Evolutionary conservation across 2,329 filamentous ascomycete genomes (phyloP), one percentile per base, ranked within the genome.

Genomic region (Nothopassalora personata): DNA sequence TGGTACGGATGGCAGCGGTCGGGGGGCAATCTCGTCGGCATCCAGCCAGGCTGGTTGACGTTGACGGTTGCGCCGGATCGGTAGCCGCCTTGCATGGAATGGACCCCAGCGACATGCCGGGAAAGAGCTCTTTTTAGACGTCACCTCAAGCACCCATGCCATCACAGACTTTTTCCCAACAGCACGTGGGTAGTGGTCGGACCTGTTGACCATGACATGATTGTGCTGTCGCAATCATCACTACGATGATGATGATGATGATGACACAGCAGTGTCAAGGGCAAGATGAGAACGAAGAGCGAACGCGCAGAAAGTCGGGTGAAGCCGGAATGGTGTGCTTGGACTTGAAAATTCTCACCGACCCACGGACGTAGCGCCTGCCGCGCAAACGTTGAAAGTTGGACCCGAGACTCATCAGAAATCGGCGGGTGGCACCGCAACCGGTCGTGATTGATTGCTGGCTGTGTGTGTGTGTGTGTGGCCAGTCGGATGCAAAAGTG

Each of bases 311-410:
- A 30, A 56, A 47, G 23, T 59, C 62, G 60, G 60, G 60, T 47
- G 49, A 60, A 58, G 53, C 49, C 62, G 62, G 60, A 53, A 43
- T 30, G 31, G 30, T 31, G 43, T 54, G 60, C 60, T 60, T 60
- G 58, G 62, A 62, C 62, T 57, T 23, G 51, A 57, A 64, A 60
- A 57, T 57, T 62, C 53, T 57, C 58, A 62, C 33, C 48, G 34
- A 45, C 23, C 48, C 48, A 57, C 33, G 51, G 53, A 59, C 62
- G 51, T 54, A 48, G 52, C 53, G 62, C 60, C 52, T 60, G 52
- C 53, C 48, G 55, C 48, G 55, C 55, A 61, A 62, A 61, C 57
- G 56, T 54, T 56, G 57, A 52, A 31, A 58, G 31, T 48, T 48
- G 36, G 54, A 56, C 53, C 59, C 61, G 59, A 54, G 53, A 50